These are phyloP conservation scores for Globisporangium spiculum DNA, from an alignment of 352 stramenopile genomes.

Conservation along the genomic window DNA sequence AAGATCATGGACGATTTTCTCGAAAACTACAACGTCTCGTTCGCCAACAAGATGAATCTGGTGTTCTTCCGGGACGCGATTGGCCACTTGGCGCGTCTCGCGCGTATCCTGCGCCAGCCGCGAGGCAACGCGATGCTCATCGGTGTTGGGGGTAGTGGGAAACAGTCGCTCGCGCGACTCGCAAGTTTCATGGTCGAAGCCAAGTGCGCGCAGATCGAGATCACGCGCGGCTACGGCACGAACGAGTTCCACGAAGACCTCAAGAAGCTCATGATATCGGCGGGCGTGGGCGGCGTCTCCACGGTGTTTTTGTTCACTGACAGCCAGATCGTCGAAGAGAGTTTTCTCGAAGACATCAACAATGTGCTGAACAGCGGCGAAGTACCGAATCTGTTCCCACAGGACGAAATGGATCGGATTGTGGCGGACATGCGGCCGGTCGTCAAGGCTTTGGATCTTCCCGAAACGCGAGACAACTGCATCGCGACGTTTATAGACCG, in stretches of 20 bases:
- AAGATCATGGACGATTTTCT: slow-evolving; percentile 90
- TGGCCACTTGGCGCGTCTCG: slow-evolving; percentile 84
- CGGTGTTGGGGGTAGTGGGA: slow-evolving; percentile 92
- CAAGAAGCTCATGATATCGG: slow-evolving; percentile 91
- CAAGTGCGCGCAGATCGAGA: slow-evolving; percentile 92
- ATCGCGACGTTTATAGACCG: slow-evolving; percentile 87
- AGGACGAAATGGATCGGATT: slow-evolving; percentile 94
- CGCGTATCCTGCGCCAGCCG: slow-evolving; percentile 90
- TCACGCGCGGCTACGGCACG: slow-evolving; percentile 88
- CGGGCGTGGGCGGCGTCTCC: slow-evolving; percentile 77
- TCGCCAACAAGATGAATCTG: slow-evolving; percentile 94
- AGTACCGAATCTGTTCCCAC: slow-evolving; percentile 93
- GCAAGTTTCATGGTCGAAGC: slow-evolving; percentile 91
- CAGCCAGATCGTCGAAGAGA: slow-evolving; percentile 93
- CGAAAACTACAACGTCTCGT: slow-evolving; percentile 94
- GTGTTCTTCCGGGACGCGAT: slow-evolving; percentile 96
- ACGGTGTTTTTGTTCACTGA: slow-evolving; percentile 95
- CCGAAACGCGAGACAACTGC: slow-evolving; percentile 92
- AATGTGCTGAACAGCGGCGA: slow-evolving; percentile 96
- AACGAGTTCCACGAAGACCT: slow-evolving; percentile 93
- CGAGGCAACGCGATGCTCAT: slow-evolving; percentile 95
- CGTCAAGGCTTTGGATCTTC: slow-evolving; percentile 82
- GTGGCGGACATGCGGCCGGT: slow-evolving; percentile 91
- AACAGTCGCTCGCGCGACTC: slow-evolving; percentile 91
- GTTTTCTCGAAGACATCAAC: slow-evolving; percentile 96